These are phyloP conservation scores for Naganishia vishniacii DNA, from an alignment of 768 basidiomycete species.

Conservation along the genomic window DNA sequence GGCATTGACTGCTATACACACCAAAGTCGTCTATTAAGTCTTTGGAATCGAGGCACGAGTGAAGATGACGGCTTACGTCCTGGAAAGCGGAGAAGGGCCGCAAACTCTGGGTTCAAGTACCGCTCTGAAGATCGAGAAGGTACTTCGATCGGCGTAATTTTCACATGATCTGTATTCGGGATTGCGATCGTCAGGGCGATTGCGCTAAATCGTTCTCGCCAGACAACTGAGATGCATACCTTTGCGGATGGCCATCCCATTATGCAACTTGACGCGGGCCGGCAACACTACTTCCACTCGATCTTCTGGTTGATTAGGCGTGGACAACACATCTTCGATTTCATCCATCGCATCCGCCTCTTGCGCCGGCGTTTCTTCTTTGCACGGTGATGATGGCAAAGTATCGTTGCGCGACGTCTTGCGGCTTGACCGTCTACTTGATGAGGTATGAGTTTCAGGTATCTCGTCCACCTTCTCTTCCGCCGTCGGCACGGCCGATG, in stretches of 20 bases:
- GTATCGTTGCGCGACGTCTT: background rate
- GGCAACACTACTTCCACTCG: slow-evolving; percentile 10
- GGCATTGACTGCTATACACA: no score
- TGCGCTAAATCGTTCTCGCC: no score
- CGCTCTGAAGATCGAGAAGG: background rate
- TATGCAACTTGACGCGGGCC: background rate
- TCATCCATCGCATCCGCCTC: background rate
- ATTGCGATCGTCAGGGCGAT: no score
- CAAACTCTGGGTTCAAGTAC: no score
- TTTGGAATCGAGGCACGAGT: no score
- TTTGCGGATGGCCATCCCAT: slow-evolving; percentile 2
- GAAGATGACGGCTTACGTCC: no score
- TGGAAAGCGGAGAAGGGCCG: no score
- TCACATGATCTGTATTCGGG: background rate
- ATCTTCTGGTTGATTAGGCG: slow-evolving; percentile 2
- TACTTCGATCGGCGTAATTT: background rate
- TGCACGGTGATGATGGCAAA: no score
- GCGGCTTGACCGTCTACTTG: background rate
- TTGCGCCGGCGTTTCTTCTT: background rate
- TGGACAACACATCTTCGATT: background rate
- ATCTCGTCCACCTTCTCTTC: background rate
- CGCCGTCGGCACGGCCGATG: background rate
- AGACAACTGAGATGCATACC: slow-evolving; percentile 41
- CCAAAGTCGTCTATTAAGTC: no score
- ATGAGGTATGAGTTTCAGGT: background rate